Conservation (phyloP, 1,284 basidiomycete genomes). For the Tylopilus orsonianus region DNA sequence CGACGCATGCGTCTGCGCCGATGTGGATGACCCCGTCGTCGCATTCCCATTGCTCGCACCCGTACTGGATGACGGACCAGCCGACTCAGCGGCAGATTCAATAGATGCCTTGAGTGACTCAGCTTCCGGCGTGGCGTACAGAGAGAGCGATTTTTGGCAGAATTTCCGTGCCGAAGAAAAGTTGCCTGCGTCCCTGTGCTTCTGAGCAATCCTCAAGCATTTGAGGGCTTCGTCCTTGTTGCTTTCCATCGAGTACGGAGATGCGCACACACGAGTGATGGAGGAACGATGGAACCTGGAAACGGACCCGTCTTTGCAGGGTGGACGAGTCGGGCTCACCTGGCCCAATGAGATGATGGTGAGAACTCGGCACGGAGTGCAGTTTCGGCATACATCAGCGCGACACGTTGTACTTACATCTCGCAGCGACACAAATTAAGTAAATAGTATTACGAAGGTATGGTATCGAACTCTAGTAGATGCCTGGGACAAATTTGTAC, state of each 20-base stretch:
- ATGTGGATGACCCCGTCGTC: slow-evolving; percentile 41
- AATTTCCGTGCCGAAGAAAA: slow-evolving; percentile 83
- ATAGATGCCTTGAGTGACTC: slow-evolving; percentile 65
- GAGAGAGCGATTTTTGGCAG: slow-evolving; percentile 83
- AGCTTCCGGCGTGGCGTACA: slow-evolving; percentile 84
- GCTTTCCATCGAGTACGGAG: slow-evolving; percentile 64
- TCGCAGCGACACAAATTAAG: slow-evolving; percentile 4
- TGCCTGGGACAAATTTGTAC: slow-evolving; percentile 85
- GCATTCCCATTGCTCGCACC: slow-evolving; percentile 33
- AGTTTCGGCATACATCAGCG: slow-evolving; percentile 11
- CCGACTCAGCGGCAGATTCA: slow-evolving; percentile 47
- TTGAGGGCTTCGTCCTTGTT: slow-evolving; percentile 88
- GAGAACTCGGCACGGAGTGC: slow-evolving; percentile 25
- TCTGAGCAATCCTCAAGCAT: slow-evolving; percentile 76
- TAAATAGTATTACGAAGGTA: slow-evolving; percentile 6
- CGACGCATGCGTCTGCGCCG: slow-evolving; percentile 67
- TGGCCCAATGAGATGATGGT: slow-evolving; percentile 17
- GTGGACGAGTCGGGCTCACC: background rate
- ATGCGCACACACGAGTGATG: slow-evolving; percentile 7
- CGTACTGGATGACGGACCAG: slow-evolving; percentile 29
- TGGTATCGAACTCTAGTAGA: slow-evolving; percentile 45
- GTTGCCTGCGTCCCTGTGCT: slow-evolving; percentile 72
- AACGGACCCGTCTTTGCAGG: background rate
- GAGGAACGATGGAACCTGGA: slow-evolving; percentile 4
- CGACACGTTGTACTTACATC: slow-evolving; percentile 14